Conservation (phyloP, 2,329 filamentous ascomycete species). For the Colletotrichum sp. region DNA sequence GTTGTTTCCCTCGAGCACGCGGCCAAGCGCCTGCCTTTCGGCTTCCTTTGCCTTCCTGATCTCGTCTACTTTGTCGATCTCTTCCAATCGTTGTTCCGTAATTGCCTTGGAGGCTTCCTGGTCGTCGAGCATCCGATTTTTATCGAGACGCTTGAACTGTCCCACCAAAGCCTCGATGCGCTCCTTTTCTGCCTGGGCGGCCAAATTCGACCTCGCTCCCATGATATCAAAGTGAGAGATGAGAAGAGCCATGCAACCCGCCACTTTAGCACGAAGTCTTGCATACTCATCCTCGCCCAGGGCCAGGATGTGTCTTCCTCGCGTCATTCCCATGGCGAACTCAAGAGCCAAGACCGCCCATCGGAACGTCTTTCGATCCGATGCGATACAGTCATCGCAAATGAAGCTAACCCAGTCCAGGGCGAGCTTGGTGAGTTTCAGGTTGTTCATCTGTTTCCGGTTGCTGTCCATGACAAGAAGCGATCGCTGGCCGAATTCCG, state of each 20-base stretch:
- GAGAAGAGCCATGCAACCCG: slow-evolving; percentile 94
- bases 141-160: slow-evolving; percentile 78
- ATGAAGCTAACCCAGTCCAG: slow-evolving; percentile 98
- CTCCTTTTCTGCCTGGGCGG: slow-evolving; percentile 92
- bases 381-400: slow-evolving; percentile 93
- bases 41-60: slow-evolving; percentile 78
- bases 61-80: slow-evolving; percentile 79
- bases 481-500: slow-evolving; percentile 95
- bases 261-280: slow-evolving; percentile 83
- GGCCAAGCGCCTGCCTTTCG: slow-evolving; percentile 85
- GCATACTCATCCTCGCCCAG: slow-evolving; percentile 89
- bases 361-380: slow-evolving; percentile 93
- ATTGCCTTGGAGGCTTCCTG: slow-evolving; percentile 82
- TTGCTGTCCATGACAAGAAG: slow-evolving; percentile 96
- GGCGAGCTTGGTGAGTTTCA: slow-evolving; percentile 90
- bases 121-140: slow-evolving; percentile 76
- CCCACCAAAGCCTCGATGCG: slow-evolving; percentile 80
- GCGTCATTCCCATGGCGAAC: slow-evolving; percentile 97
- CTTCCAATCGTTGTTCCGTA: slow-evolving; percentile 75
- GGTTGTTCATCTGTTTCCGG: slow-evolving; percentile 93
- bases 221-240: slow-evolving; percentile 99
- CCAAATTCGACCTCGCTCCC: slow-evolving; percentile 91
- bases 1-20: slow-evolving; percentile 91
- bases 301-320: slow-evolving; percentile 89
- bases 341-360: slow-evolving; percentile 97